phyloP scores from a whole-genome alignment of 2,329 filamentous ascomycete genomes.

The Xylariaceae sp. region DNA sequence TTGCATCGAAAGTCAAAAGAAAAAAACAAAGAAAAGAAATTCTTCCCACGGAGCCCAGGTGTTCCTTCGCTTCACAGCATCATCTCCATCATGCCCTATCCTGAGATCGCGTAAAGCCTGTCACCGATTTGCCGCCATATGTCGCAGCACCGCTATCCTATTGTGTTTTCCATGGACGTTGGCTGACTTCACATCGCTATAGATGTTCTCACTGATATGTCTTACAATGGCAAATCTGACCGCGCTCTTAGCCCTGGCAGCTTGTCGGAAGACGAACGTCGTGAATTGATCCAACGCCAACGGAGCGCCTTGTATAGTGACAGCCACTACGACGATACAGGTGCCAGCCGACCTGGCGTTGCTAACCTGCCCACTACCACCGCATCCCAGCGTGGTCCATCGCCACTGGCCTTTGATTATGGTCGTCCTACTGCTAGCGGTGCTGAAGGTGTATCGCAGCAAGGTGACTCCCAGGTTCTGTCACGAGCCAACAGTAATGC shows the following conservation, averaged over 20 bases:
- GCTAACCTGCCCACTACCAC: conserved; percentile 69
- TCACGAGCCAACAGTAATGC: conserved; percentile 83
- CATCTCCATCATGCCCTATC: conserved; percentile 38
- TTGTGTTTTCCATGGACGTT: conserved; percentile 30
- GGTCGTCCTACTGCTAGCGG: conserved; percentile 49
- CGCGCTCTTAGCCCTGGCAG: conserved; percentile 81
- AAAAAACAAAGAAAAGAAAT: conserved; percentile 47
- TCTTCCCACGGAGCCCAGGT: conserved; percentile 37
- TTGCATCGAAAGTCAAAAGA: conserved; percentile 46
- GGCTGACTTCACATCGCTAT: conserved; percentile 48
- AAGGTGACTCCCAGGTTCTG: conserved; percentile 55
- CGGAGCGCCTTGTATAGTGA: conserved; percentile 93
- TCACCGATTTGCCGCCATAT: conserved; percentile 31
- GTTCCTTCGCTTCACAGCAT: conserved; percentile 35
- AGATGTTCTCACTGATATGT: conserved; percentile 59
- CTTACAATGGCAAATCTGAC: conserved; percentile 73
- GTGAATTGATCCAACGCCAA: conserved; percentile 94
- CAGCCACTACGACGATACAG: conserved; percentile 70
- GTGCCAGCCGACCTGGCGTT: conserved; percentile 66
- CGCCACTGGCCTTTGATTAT: conserved; percentile 78
- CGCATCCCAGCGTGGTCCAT: conserved; percentile 73
- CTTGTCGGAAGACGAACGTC: conserved; percentile 95
- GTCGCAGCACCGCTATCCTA: conserved; percentile 29
- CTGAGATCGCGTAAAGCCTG: conserved; percentile 39
- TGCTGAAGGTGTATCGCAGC: conserved; percentile 50